Evolutionary conservation across 2,329 filamentous ascomycete species (phyloP).

Genomic region (Ophiocordyceps polyrhachis-furcata): DNA sequence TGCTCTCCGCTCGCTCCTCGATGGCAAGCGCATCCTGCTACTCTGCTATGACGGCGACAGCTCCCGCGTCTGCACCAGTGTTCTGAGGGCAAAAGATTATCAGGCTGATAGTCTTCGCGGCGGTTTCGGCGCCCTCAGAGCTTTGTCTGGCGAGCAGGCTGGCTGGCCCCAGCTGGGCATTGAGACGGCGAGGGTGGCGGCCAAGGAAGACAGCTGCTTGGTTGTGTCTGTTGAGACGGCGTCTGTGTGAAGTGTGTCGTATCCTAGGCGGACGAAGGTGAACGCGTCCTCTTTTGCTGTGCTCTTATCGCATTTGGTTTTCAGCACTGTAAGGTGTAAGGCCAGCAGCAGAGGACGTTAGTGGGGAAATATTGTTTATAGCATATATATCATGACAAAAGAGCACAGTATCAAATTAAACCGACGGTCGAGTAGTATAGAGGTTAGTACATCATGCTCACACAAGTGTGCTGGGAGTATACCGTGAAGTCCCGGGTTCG

Average conservation of each 20-base stretch:
- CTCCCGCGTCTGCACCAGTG: conserved; percentile 32
- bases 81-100: conserved; percentile 29
- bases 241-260: not conserved
- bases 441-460: not conserved
- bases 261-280: not conserved
- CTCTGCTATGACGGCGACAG: conserved; percentile 36
- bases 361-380: not conserved
- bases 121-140: conserved; percentile 11
- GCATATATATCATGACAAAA: not conserved
- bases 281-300: not conserved
- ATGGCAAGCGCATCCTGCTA: conserved; percentile 20
- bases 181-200: not conserved
- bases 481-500: not conserved
- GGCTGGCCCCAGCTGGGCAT: not conserved
- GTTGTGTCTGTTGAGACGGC: not conserved
- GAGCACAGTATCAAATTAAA: not conserved
- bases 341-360: not conserved
- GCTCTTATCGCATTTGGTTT: not conserved
- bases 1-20: conserved; percentile 7
- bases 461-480: not conserved
- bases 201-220: not conserved
- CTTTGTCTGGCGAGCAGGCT: not conserved
- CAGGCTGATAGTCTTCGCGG: conserved; percentile 26
- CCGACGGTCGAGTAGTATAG: not conserved
- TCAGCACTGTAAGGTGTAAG: not conserved